phyloP scores from a whole-genome alignment of 2,329 filamentous ascomycete genomes.

The Fusarium sp. region DNA sequence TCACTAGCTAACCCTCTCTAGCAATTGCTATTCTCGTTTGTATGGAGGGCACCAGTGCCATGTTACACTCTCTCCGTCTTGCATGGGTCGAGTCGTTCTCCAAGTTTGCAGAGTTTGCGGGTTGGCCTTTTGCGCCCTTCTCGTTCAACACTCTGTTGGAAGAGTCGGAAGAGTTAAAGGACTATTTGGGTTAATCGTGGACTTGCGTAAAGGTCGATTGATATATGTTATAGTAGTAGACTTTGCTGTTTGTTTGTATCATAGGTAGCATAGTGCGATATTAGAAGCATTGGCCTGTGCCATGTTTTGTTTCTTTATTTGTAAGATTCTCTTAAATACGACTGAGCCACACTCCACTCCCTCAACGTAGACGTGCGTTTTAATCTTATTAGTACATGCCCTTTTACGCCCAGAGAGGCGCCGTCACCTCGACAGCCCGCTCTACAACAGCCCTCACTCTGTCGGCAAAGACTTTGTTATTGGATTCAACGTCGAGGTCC shows the following conservation, averaged over 20 bases:
- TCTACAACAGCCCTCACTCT: slow-evolving; percentile 90
- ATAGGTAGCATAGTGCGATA: slow-evolving; percentile 42
- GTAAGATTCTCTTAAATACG: not conserved
- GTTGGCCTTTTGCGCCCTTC: slow-evolving; percentile 87
- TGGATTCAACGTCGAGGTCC: slow-evolving; percentile 87
- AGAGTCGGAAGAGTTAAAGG: slow-evolving; percentile 74
- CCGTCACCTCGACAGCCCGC: slow-evolving; percentile 85
- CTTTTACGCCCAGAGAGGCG: slow-evolving; percentile 70
- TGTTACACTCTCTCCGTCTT: slow-evolving; percentile 90
- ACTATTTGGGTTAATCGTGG: slow-evolving; percentile 58
- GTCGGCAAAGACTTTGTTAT: slow-evolving; percentile 79
- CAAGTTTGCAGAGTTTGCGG: slow-evolving; percentile 94
- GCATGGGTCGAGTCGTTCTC: slow-evolving; percentile 99
- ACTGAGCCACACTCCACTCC: not conserved
- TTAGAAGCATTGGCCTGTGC: slow-evolving; percentile 37
- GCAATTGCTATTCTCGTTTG: slow-evolving; percentile 76
- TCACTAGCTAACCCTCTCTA: slow-evolving; percentile 43
- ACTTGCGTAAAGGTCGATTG: slow-evolving; percentile 5
- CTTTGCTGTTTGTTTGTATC: slow-evolving; percentile 44
- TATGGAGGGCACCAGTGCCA: slow-evolving; percentile 96
- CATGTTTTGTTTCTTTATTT: slow-evolving; percentile 7
- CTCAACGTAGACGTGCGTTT: not conserved
- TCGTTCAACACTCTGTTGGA: slow-evolving; percentile 86
- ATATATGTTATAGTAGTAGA: slow-evolving; percentile 45
- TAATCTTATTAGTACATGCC: not conserved